phyloP scores from a whole-genome alignment of 1,139 yeast genomes.

The Eremothecium sinecaudum region DNA sequence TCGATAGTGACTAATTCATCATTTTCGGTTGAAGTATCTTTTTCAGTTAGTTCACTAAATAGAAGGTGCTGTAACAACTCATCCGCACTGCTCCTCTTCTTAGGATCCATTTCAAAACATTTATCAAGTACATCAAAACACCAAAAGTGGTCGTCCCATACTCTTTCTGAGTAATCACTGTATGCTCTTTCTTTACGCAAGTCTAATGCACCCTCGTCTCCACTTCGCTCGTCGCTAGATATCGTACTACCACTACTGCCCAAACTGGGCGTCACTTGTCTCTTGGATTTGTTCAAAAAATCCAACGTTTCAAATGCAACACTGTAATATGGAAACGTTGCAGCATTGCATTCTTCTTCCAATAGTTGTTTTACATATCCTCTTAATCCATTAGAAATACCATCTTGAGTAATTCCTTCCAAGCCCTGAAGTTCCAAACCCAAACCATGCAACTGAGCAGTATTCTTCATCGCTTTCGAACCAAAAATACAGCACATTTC shows the following conservation, averaged over 20 bases:
- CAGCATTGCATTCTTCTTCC: constrained; percentile 28
- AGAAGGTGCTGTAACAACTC: constrained; percentile 29
- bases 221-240: constrained; percentile 5
- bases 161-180: constrained; percentile 27
- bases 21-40: constrained; percentile 8
- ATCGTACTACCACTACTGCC: constrained; percentile 4
- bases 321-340: constrained; percentile 34
- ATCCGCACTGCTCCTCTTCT: constrained; percentile 28
- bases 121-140: constrained; percentile 30
- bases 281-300: constrained; percentile 18
- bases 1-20: constrained; percentile 8
- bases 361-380: constrained; percentile 27
- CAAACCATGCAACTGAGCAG: constrained; percentile 82
- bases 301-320: constrained; percentile 33
- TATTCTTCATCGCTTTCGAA: constrained; percentile 54
- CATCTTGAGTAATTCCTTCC: constrained; percentile 25
- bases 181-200: constrained; percentile 12
- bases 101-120: constrained; percentile 30
- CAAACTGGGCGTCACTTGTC: constrained; percentile 8
- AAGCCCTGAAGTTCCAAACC: constrained; percentile 59
- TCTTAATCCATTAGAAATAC: constrained; percentile 24
- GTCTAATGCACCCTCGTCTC: constrained; percentile 2
- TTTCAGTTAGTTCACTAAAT: constrained; percentile 24
- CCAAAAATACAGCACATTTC: constrained; percentile 87
- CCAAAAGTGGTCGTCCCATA: constrained; percentile 32